phyloP scores from a whole-genome alignment of 1,284 basidiomycete genomes.

The Schizopora paradoxa region DNA sequence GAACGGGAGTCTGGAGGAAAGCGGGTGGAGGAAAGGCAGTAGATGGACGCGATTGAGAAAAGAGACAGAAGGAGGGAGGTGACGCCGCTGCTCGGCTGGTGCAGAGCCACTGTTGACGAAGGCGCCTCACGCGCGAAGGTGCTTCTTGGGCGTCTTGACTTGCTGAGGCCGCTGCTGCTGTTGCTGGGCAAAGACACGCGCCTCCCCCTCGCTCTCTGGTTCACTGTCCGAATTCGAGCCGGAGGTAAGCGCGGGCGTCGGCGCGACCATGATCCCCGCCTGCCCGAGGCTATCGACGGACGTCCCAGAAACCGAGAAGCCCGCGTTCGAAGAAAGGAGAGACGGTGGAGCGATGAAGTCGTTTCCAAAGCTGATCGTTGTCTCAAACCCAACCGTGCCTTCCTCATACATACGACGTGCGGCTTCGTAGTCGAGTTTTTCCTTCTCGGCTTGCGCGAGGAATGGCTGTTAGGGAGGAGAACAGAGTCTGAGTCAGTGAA shows the following conservation, averaged over 20 bases:
- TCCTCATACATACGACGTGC: constrained; percentile 80
- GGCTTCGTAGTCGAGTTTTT: constrained; percentile 87
- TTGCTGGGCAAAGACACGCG: no score
- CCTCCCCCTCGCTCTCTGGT: constrained; percentile 18
- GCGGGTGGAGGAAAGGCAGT: neutral
- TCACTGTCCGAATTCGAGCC: constrained; percentile 49
- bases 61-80: constrained; percentile 4
- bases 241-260: constrained; percentile 7
- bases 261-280: neutral
- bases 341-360: constrained; percentile 31
- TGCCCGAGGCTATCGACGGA: neutral
- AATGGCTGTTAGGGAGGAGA: constrained; percentile 57
- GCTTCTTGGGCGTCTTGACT: constrained; percentile 40
- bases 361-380: constrained; percentile 75
- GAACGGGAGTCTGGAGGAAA: constrained; percentile 1
- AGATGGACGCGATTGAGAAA: neutral
- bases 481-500: constrained; percentile 16
- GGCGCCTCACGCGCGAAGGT: constrained; percentile 19
- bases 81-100: constrained; percentile 6
- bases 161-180: no score
- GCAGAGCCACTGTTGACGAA: constrained; percentile 23
- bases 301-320: constrained; percentile 30
- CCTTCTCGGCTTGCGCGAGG: constrained; percentile 84
- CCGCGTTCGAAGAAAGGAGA: constrained; percentile 49
- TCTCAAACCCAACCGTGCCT: constrained; percentile 62